phyloP scores from a whole-genome alignment of 768 basidiomycete species.

The Lanmaoa pseudosensibilis region DNA sequence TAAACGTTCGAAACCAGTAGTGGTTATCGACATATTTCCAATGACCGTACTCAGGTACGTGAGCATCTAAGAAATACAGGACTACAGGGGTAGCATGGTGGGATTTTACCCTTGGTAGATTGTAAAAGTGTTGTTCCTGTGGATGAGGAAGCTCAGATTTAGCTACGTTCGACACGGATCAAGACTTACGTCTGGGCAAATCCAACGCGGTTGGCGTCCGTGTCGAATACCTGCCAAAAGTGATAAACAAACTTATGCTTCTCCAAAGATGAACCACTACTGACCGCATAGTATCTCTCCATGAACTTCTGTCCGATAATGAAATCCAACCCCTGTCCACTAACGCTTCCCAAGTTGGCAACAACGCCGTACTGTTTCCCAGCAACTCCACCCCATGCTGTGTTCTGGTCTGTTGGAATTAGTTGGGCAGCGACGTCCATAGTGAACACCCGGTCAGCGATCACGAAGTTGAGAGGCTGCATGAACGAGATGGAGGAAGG shows the following conservation, averaged over 20 bases:
- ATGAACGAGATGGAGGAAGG: conserved; percentile 14
- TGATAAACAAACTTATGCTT: neutral
- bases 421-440: conserved; percentile 25
- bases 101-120: neutral
- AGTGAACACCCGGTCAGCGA: conserved; percentile 6
- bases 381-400: conserved; percentile 8
- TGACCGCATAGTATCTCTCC: conserved; percentile 7
- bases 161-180: neutral
- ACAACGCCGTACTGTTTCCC: conserved; percentile 15
- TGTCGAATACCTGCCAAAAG: conserved; percentile 21
- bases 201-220: conserved; percentile 19
- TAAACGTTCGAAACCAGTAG: neutral
- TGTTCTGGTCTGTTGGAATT: conserved; percentile 18
- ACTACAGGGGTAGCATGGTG: neutral
- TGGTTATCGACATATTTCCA: no score
- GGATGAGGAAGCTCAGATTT: neutral
- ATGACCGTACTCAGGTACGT: neutral
- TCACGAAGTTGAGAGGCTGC: conserved; percentile 15
- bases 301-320: neutral
- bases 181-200: conserved; percentile 27
- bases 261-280: neutral
- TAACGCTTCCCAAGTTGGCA: neutral
- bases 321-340: neutral
- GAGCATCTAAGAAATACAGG: neutral
- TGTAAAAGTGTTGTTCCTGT: conserved; percentile 25